phyloP scores from a whole-genome alignment of 192 early-diverging fungal genomes.

The Podila epigama region DNA sequence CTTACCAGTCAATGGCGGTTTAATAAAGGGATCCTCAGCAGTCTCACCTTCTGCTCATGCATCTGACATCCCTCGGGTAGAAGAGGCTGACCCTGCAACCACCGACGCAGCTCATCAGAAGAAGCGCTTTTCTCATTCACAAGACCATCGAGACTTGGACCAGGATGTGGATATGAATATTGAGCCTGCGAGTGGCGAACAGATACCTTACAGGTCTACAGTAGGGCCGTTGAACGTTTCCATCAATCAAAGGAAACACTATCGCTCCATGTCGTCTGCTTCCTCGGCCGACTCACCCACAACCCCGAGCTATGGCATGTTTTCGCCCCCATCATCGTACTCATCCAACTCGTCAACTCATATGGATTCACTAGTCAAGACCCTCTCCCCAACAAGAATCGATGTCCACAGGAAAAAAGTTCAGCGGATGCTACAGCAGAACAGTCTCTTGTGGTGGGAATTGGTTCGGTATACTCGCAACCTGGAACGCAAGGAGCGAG shows the following conservation, averaged over 20 bases:
- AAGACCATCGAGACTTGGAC: background rate
- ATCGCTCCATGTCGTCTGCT: slow-evolving; percentile 8
- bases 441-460: slow-evolving; percentile 48
- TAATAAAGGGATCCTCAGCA: too few species aligned
- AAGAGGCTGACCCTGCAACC: too few species aligned
- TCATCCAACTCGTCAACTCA: slow-evolving; percentile 22
- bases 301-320: slow-evolving; percentile 11
- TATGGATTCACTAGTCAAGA: slow-evolving; percentile 25
- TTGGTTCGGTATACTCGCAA: slow-evolving; percentile 45
- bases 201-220: background rate
- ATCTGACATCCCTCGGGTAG: too few species aligned
- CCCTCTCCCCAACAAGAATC: slow-evolving; percentile 19
- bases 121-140: background rate
- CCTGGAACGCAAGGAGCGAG: slow-evolving; percentile 27
- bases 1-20: too few species aligned
- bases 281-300: slow-evolving; percentile 21
- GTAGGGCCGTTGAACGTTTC: background rate
- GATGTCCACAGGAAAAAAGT: slow-evolving; percentile 34
- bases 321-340: slow-evolving; percentile 40
- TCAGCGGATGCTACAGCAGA: slow-evolving; percentile 41
- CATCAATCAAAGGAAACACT: background rate
- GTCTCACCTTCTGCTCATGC: too few species aligned
- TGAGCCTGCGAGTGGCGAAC: slow-evolving; percentile 1
- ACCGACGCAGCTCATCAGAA: background rate
- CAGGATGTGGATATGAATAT: slow-evolving; percentile 12